A percentile compares a stretch with the other conserved stretches of the same genome.
phyloP scores from a whole-genome alignment of 805 yeast genomes.

The Hanseniaspora guilliermondii region DNA sequence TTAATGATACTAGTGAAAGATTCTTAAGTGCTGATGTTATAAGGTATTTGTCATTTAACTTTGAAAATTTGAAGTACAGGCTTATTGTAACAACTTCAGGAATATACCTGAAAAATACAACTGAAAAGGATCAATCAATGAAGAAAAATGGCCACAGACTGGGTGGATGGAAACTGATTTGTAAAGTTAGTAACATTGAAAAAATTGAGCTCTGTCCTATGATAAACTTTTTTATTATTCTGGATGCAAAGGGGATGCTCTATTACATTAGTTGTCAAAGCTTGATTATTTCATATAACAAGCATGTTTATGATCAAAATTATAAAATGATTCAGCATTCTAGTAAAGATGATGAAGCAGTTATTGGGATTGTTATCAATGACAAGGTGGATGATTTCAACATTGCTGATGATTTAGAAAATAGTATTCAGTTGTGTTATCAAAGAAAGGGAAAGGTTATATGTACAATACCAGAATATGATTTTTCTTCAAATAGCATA shows the following conservation, averaged over 20 bases:
- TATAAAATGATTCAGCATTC: constrained; percentile 18
- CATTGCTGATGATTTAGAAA: constrained; percentile 54
- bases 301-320: constrained; percentile 25
- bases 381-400: constrained; percentile 51
- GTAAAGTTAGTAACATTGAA: constrained; percentile 40
- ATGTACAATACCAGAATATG: constrained; percentile 31
- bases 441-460: constrained; percentile 38
- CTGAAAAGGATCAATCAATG: constrained; percentile 14
- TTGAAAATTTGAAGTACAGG: constrained; percentile 34
- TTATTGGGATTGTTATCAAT: constrained; percentile 40
- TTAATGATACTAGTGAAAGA: constrained; percentile 21
- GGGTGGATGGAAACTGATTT: constrained; percentile 45
- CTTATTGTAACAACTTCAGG: constrained; percentile 56
- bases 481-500: constrained; percentile 23
- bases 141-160: background rate
- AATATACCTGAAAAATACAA: constrained; percentile 35
- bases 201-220: constrained; percentile 41
- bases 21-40: constrained; percentile 29
- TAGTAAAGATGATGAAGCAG: constrained; percentile 7
- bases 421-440: constrained; percentile 45
- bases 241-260: constrained; percentile 43
- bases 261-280: constrained; percentile 53
- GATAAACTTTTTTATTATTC: constrained; percentile 43
- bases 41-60: constrained; percentile 36
- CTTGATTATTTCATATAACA: constrained; percentile 46